Base-by-base conservation (phyloP, 192 early-diverging fungal genomes). In the Obelidium mucronatum region DNA sequence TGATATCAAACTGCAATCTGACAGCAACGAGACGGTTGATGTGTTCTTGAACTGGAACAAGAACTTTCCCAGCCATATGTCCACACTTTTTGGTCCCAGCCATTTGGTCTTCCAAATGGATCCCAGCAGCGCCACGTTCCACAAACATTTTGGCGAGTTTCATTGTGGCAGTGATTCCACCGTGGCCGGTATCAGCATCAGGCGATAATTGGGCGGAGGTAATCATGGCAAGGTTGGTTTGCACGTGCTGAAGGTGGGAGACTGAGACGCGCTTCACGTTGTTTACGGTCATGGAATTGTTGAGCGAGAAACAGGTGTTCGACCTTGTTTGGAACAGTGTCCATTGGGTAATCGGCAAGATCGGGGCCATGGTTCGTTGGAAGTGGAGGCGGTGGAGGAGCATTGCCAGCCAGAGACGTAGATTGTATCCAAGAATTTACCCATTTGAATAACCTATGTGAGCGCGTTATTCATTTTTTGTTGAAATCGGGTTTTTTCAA, bases 351-450 rank as follows among this genome's bases (percentile, higher is more conserved):
- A 86, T 98, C 97, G 66, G 96, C 97, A 68, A 98, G 92, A 91
- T 98, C 97, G 8, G 96, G 96, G 39, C 96, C 96, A n/a, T 67
- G 96, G 96, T 85, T 98, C 96, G 86, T 98, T 98, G 66, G 93
- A 92, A 78, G 91, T 88, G 44, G 93, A 95, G 62, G 96, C 96
- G 36, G 95, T 98, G 66, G 96, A 96, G 39, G 96, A 97, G 71
- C 92, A 97, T 81, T 98, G 97, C 97, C 97, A 97, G 24, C 97
- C 96, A 13, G 95, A 97, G 26, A 98, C 97, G 81, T 98, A 98
- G 67, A 98, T 93, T 30, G 96, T 96, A 75, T 98, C 95, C 62
- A 98, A 86, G 86, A 96, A 95, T 81, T 96, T 95, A 44, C 92
- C 94, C 97, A 98, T 98, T 85, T 97, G 96, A 33, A 93, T 86